Percentiles rank a stretch among this genome's conserved stretches.
Conservation (phyloP, 306 rosid genomes). For the Pueraria montana region DNA sequence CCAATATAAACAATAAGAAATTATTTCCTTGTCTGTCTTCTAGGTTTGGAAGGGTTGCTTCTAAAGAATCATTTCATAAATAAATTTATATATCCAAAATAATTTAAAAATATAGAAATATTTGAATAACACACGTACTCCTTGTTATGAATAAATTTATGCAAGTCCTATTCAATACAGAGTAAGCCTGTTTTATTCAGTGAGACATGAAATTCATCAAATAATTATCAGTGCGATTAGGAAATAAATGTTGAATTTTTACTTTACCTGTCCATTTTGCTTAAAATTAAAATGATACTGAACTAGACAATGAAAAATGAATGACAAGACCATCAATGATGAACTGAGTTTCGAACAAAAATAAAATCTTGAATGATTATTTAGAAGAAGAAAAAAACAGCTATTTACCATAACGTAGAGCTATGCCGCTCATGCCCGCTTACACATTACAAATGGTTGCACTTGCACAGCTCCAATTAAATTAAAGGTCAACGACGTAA, state of each 20-base stretch:
- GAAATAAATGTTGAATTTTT: background rate
- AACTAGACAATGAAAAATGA: background rate
- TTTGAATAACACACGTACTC: background rate
- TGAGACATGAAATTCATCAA: background rate
- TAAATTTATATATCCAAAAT: background rate
- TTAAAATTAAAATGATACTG: background rate
- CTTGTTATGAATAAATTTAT: background rate
- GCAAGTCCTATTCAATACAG: background rate
- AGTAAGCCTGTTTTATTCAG: background rate
- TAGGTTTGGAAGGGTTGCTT: conserved; percentile 5
- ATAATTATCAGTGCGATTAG: background rate
- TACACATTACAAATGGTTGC: background rate
- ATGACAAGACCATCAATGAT: no score
- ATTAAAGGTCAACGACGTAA: background rate
- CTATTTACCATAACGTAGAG: background rate
- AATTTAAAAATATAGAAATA: background rate
- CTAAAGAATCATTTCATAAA: background rate
- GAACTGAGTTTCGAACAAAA: background rate
- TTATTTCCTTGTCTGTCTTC: background rate
- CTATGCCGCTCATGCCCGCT: background rate
- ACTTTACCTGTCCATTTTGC: background rate
- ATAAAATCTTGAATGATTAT: background rate
- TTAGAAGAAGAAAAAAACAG: background rate
- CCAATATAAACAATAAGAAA: background rate
- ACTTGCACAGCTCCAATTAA: background rate